Base-by-base conservation (phyloP, 352 stramenopile species). In the Pelagophyceae sp. region DNA sequence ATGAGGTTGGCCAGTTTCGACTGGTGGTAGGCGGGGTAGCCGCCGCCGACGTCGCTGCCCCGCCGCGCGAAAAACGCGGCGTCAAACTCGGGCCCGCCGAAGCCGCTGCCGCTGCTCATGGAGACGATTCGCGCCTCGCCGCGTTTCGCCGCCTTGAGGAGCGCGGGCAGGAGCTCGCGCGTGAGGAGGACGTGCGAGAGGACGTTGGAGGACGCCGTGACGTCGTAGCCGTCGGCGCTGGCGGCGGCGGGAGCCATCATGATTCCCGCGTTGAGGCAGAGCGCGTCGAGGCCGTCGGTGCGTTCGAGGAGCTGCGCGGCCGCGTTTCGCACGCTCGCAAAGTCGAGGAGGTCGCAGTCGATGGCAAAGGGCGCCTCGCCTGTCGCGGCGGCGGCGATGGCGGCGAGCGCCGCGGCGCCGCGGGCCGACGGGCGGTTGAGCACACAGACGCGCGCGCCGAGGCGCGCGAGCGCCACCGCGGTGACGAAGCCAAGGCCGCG, bases 151-250 rank as follows among this genome's bases (percentile, higher is more conserved):
- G 75, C 83, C 29, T 78, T 54, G 61, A 82, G 31, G 0, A 89
- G 45, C 1, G 83, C 72, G 0, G 86, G 84, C 31, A 83, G 84
- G 0, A 89, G 40, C 77, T 86, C 77, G 50, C 79, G 80, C 11
- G 80, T 81, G 0, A 90, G 77, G 15, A 90, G 76, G 79, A 89
- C 89, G 61, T 88, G 84, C 64, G 79, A 86, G 5, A 90, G 60
- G 75, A 83, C 40, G 75, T 90, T 90, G 0, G 84, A 87, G 75
- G 87, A 83, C 84, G 88, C 88, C 67, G 88, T 84, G 15, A 83
- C 61, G 60, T 89, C 85, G 72, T 83, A 89, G n/a, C 86, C 86
- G 72, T 90, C 86, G 5, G 38, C 75, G 1, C 83, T 90, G 0
- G 79, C 79, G 27, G 79, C 75, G 54, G 88, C 85, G 35, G 75